Evolutionary conservation across 441 rosid genomes (phyloP).

Genomic region (Codiaeum variegatum): DNA sequence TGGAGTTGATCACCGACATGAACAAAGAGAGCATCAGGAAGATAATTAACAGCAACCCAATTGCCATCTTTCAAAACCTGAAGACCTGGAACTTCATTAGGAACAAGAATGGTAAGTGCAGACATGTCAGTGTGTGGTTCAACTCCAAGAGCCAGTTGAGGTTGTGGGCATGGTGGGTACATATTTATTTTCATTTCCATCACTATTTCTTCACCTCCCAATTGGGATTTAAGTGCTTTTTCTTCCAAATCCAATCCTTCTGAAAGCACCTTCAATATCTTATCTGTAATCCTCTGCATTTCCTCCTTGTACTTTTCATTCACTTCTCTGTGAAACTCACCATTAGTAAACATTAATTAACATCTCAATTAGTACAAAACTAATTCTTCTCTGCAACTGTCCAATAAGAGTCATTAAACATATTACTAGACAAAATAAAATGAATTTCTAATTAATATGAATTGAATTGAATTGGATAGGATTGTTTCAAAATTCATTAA

Average conservation of each 20-base stretch:
- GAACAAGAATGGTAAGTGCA: conserved; percentile 43
- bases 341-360: neutral
- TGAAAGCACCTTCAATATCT: conserved; percentile 35
- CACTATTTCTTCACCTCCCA: conserved; percentile 37
- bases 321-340: conserved; percentile 29
- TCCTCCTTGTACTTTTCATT: conserved; percentile 40
- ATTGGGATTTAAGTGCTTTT: conserved; percentile 16
- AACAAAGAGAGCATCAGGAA: conserved; percentile 38
- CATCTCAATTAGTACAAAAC: no score
- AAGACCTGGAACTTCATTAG: conserved; percentile 46
- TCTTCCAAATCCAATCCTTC: conserved; percentile 37
- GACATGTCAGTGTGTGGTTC: conserved; percentile 56
- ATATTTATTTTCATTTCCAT: conserved; percentile 48
- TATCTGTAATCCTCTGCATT: conserved; percentile 27
- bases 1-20: conserved; percentile 47
- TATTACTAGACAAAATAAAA: no score
- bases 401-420: no score
- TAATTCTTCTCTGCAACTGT: no score
- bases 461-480: no score
- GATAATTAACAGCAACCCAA: conserved; percentile 42
- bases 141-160: conserved; percentile 46
- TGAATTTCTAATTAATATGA: no score
- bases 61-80: conserved; percentile 40
- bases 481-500: no score
- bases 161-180: conserved; percentile 58